These are phyloP conservation scores for Zygotorulaspora florentina DNA, from an alignment of 805 yeast species.

Conservation along the genomic window DNA sequence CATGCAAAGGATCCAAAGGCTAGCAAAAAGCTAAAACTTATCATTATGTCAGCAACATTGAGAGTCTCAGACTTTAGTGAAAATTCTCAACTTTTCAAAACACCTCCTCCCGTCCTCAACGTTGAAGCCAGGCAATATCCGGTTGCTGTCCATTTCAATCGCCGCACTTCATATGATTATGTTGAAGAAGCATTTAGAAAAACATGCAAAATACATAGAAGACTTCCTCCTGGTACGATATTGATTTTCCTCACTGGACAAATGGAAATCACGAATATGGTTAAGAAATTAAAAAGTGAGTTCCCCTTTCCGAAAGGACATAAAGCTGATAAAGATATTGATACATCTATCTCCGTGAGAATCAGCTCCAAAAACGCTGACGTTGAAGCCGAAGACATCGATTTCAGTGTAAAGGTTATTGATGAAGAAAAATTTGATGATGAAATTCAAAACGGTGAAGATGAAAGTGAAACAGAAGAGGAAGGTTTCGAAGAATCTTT, in stretches of 20 bases:
- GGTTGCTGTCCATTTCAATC: slow-evolving; percentile 85
- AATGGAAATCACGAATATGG: slow-evolving; percentile 77
- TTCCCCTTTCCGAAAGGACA: slow-evolving; percentile 48
- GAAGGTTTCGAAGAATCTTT: slow-evolving; percentile 65
- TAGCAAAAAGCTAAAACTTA: slow-evolving; percentile 65
- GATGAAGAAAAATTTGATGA: slow-evolving; percentile 36
- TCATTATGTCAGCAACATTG: slow-evolving; percentile 96
- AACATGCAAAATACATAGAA: slow-evolving; percentile 78
- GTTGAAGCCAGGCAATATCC: slow-evolving; percentile 94
- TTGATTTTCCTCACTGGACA: slow-evolving; percentile 91
- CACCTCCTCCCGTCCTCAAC: slow-evolving; percentile 80
- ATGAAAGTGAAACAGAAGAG: slow-evolving; percentile 39
- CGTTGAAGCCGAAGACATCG: slow-evolving; percentile 85
- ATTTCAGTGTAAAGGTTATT: slow-evolving; percentile 49
- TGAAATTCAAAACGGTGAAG: slow-evolving; percentile 31
- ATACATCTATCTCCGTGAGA: slow-evolving; percentile 41
- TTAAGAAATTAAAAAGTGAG: slow-evolving; percentile 60
- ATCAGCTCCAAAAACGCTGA: slow-evolving; percentile 58
- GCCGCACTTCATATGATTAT: slow-evolving; percentile 72
- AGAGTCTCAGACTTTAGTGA: slow-evolving; percentile 92
- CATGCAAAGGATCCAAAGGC: slow-evolving; percentile 44
- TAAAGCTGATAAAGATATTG: slow-evolving; percentile 24
- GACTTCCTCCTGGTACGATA: slow-evolving; percentile 91
- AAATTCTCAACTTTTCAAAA: slow-evolving; percentile 59
- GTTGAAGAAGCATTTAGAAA: slow-evolving; percentile 82